Base-by-base conservation (phyloP, 2,329 filamentous ascomycete species). In the Talaromyces funiculosus region DNA sequence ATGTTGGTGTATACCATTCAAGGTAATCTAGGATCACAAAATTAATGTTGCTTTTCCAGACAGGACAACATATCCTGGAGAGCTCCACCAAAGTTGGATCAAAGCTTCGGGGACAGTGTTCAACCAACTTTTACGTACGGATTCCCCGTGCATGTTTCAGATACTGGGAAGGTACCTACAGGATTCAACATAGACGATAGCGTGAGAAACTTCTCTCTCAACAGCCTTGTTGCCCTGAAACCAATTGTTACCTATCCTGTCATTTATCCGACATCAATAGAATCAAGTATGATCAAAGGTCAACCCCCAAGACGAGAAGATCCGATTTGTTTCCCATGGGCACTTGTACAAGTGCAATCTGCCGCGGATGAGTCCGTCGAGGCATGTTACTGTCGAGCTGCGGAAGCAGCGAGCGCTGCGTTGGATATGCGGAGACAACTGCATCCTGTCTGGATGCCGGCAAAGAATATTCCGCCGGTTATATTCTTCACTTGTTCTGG, bases 241-340 rank as follows among this genome's bases (percentile, higher is more conserved):
- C 14, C 40, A 6, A 31, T 51, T 22, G 12, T 18, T 2, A 22
- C 26, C 1, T 53, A 35, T 29, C 57, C 57, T 7, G 43, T 35
- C 5, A 16, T 22, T 2, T 7, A 42, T 24, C 35, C 37, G 6
- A 24, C 16, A 20, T n/a, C 12, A 12, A 3, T 53, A 8, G 35
- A 53, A n/a, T 16, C 1, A 12, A 9, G 35, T 9, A 20, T 42
- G 2, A 12, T 5, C 6, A 3, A 33, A n/a, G 45, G 45, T 9
- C 16, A 53, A 26, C 24, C 1, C 1, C 26, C n/a, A 1, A 24
- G 33, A 2, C 26, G 4, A n/a, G 31, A 14, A 14, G 57, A 53
- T 53, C 43, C 53, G 35, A 33, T 43, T 24, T 59, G 45, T 33
- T 59, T 59, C 22, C 57, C 57, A 16, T 59, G 57, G 57, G 57